phyloP scores from a whole-genome alignment of 495 filamentous ascomycete species.

The Bathelium albidoporum region DNA sequence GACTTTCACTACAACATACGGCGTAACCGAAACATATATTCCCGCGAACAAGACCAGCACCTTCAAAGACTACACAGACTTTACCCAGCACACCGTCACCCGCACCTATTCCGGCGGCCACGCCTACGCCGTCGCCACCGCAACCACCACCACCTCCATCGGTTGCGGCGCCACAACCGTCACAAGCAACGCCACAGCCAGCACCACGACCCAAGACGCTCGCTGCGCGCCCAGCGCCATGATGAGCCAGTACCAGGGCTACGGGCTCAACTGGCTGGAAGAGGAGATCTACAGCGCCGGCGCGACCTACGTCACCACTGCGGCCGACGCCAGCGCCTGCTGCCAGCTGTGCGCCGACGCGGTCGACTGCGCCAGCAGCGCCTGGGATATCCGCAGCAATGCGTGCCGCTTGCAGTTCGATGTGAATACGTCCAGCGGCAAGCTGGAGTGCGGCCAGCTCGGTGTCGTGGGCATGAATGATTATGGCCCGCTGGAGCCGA shows the following conservation, averaged over 20 bases:
- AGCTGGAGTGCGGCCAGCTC: constrained; percentile 8
- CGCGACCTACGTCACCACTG: constrained; percentile 3
- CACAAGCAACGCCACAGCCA: not conserved
- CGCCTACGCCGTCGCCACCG: constrained; percentile 12
- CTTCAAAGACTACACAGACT: constrained; percentile 14
- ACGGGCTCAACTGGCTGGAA: constrained; percentile 10
- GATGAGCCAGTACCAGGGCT: constrained; percentile 4
- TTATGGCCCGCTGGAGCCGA: constrained; percentile 8
- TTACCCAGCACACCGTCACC: constrained; percentile 8
- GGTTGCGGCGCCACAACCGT: constrained; percentile 4
- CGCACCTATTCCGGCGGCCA: constrained; percentile 6
- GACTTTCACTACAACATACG: constrained; percentile 14
- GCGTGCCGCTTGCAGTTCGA: constrained; percentile 10
- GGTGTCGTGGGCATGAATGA: constrained; percentile 6
- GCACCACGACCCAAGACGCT: constrained; percentile 10
- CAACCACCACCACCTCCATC: constrained; percentile 5
- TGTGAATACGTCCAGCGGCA: not conserved
- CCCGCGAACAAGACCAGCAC: constrained; percentile 10
- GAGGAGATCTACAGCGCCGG: not conserved
- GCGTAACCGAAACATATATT: constrained; percentile 10
- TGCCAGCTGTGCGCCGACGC: constrained; percentile 16
- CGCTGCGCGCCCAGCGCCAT: constrained; percentile 12
- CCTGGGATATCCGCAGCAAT: constrained; percentile 12
- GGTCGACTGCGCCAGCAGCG: constrained; percentile 5
- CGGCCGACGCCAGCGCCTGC: constrained; percentile 6